Conservation (phyloP, 345 rosid genomes). For the Gossypium herbaceum region DNA sequence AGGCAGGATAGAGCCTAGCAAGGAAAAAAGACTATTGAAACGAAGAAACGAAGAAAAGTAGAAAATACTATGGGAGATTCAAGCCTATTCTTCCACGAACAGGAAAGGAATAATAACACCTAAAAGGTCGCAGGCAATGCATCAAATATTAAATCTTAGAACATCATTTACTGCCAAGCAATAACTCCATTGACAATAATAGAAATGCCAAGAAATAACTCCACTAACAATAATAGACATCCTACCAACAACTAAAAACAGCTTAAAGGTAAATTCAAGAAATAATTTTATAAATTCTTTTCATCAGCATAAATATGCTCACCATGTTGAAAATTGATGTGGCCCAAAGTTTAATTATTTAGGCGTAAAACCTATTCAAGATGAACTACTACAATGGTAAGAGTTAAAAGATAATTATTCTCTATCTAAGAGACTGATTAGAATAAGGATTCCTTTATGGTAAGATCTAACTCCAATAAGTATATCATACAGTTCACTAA, state of each 20-base stretch:
- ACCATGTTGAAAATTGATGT: no score
- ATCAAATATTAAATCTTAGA: not conserved
- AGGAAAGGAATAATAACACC: not conserved
- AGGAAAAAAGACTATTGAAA: not conserved
- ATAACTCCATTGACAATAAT: no score
- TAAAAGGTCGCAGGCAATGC: not conserved
- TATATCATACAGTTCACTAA: no score
- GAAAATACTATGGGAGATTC: not conserved
- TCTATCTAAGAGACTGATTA: no score
- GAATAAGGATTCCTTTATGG: no score
- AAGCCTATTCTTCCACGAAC: not conserved
- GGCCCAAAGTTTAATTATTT: no score
- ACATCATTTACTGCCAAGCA: not conserved
- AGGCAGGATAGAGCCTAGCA: not conserved
- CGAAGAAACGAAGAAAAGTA: not conserved
- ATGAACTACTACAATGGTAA: no score
- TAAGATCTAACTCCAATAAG: no score
- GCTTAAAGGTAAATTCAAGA: not conserved
- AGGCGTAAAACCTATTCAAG: no score
- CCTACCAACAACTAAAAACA: not conserved
- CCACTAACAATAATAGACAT: not conserved
- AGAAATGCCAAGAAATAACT: no score
- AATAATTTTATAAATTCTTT: not conserved
- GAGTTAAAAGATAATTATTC: no score
- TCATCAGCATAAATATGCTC: not conserved